Conservation (phyloP, 345 rosid species). For the Acer negundo region DNA sequence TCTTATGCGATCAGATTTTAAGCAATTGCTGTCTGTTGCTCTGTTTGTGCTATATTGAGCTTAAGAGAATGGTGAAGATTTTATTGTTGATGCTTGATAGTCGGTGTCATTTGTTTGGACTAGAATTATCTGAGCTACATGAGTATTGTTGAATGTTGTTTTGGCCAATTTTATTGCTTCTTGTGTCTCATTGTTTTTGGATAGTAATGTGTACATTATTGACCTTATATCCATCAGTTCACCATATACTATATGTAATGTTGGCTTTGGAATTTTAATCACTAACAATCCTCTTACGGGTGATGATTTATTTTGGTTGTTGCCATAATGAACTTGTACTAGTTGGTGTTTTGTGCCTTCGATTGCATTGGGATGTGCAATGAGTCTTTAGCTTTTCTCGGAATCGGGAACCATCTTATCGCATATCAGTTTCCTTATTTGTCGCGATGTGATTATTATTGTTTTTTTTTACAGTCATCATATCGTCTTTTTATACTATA, state of each 20-base stretch:
- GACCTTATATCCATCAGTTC: no score
- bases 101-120: neutral
- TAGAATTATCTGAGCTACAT: neutral
- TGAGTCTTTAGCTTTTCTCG: conserved; percentile 2
- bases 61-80: neutral
- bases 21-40: no score
- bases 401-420: neutral
- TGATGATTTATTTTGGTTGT: neutral
- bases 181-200: neutral
- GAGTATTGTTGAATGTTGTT: neutral
- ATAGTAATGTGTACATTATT: no score
- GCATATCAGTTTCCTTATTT: conserved; percentile 1
- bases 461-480: conserved; percentile 6
- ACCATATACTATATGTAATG: no score
- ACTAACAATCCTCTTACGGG: neutral
- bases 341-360: conserved; percentile 2
- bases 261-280: neutral
- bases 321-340: neutral
- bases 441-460: neutral
- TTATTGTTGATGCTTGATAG: neutral
- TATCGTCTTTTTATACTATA: conserved; percentile 13
- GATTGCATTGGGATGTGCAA: neutral
- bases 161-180: neutral
- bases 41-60: no score
- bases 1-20: no score